Evolutionary conservation across 176 grass and related monocot species (phyloP).

Genomic region (Carex myosuroides): DNA sequence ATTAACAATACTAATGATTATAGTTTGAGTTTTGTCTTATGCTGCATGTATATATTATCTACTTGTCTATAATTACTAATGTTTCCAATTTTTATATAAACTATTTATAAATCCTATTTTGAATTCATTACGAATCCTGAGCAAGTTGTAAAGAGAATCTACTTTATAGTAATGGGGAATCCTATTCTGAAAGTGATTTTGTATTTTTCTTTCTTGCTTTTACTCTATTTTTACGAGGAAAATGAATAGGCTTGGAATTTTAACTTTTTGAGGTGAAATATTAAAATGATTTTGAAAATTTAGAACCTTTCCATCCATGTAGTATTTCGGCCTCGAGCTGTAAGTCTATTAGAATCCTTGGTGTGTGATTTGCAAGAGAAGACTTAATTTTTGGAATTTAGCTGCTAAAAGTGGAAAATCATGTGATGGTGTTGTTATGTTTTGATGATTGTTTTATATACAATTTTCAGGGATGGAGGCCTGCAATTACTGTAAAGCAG

Average conservation of each 20-base stretch:
- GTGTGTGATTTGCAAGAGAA: background rate
- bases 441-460: constrained; percentile 8
- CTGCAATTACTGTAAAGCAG: constrained; percentile 80
- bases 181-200: background rate
- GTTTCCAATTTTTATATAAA: background rate
- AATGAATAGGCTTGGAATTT: background rate
- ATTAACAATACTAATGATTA: background rate
- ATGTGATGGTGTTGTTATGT: background rate
- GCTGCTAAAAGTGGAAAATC: background rate
- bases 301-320: background rate
- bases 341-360: background rate
- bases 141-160: constrained; percentile 6
- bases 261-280: background rate
- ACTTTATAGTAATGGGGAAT: background rate
- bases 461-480: constrained; percentile 69
- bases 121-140: background rate
- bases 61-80: background rate
- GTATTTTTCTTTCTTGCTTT: background rate
- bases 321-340: background rate
- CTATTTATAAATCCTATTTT: background rate
- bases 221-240: background rate
- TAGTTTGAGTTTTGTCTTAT: background rate
- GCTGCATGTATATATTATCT: background rate
- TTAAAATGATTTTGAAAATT: background rate
- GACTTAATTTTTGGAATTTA: background rate